Evolutionary conservation across 2,329 filamentous ascomycete genomes (phyloP), one percentile per base, ranked within the genome.

Genomic region (Zarea fungicola): DNA sequence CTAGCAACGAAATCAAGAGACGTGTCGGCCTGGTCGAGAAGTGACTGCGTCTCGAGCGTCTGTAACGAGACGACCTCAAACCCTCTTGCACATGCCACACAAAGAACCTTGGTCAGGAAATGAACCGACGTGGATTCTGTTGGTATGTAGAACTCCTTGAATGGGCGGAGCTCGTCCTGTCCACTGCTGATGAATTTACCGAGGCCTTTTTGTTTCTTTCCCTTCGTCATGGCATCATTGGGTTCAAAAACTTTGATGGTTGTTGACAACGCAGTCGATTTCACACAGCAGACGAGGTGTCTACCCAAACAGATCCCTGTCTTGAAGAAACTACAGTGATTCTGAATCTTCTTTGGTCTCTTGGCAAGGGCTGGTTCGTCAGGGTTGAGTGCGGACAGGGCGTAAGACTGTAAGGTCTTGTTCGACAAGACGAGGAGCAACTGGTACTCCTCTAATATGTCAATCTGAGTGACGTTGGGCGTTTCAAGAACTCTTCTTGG

Each of bases 171-270:
- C 58, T 96, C 89, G 66, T 99, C 93, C 65, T 96, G 91, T 8
- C 90, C 89, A 44, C 75, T 84, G 53, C 89, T 89, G 70, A 99
- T 92, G 84, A 99, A 95, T 72, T 95, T 96, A 57, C 88, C 85
- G 52, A 99, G 84, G 16, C 93, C 92, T 61, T 91, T 93, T 65
- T 96, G 95, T 73, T 95, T 96, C 74, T 93, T 95, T 51, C 88
- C 89, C 72, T 91, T 93, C 48, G 87, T 85, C 77, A 95, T 86
- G 54, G 89, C 87, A 64, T 97, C 93, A 70, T 95, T 96, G 1
- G 93, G 93, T 70, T 99, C 92, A 68, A 89, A 97, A n/a, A 97
- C 93, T 70, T 97, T 97, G 74, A 99, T 96, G 2, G 92, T 97
- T 13, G 89, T 95, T 45, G 89, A 96, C 26, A 97, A 74, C 3